Percentiles rank a stretch among this genome's conserved stretches.
These are phyloP conservation scores for Podochytrium sp. DNA, from an alignment of 192 early-diverging fungal genomes.

Conservation along the genomic window DNA sequence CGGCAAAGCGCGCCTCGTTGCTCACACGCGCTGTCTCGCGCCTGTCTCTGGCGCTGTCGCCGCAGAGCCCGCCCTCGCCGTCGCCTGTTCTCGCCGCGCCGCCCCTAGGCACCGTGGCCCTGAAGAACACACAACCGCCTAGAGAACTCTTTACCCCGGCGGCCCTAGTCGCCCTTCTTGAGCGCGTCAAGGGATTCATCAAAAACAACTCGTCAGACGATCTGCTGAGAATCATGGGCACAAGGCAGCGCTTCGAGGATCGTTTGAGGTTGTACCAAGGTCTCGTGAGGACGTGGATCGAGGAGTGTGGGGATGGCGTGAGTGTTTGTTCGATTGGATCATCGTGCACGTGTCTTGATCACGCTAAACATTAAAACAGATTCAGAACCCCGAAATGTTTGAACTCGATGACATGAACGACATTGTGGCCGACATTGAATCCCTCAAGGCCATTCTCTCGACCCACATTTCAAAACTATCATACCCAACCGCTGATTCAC, in stretches of 20 bases:
- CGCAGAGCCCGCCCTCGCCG: neutral
- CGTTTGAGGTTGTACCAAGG: constrained; percentile 8
- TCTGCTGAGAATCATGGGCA: constrained; percentile 9
- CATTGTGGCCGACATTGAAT: constrained; percentile 14
- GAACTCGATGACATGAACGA: constrained; percentile 19
- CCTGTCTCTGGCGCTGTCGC: constrained; percentile 25
- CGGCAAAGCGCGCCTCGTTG: neutral
- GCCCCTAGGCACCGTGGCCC: neutral
- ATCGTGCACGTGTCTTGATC: too few relatives aligned
- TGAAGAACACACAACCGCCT: neutral
- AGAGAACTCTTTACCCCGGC: neutral
- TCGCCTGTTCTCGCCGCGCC: neutral
- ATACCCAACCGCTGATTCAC: neutral
- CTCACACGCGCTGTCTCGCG: constrained; percentile 21
- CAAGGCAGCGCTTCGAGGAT: constrained; percentile 24
- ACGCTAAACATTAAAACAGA: constrained; percentile 3
- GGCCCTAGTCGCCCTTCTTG: constrained; percentile 17
- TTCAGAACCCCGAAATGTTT: neutral
- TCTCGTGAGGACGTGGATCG: constrained; percentile 28
- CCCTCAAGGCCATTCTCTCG: constrained; percentile 1
- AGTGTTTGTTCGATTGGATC: constrained; percentile 1
- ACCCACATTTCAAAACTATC: neutral
- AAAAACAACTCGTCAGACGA: constrained; percentile 7
- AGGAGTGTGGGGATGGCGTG: constrained; percentile 30
- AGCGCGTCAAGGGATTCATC: constrained; percentile 33